These are phyloP conservation scores for Sutorius eximius DNA, from an alignment of 1,284 basidiomycete genomes.

Conservation along the genomic window DNA sequence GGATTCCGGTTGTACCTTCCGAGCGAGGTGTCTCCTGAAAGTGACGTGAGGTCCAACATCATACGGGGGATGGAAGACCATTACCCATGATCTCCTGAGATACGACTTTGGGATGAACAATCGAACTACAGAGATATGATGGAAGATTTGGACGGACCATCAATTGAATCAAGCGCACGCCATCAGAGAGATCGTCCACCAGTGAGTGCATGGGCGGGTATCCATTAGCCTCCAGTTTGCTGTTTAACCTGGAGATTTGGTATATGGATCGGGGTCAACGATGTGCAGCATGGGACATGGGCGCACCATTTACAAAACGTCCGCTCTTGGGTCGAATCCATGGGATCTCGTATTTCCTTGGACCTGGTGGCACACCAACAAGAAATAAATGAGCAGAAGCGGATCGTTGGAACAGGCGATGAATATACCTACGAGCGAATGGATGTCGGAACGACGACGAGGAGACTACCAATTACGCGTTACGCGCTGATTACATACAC, in stretches of 20 bases:
- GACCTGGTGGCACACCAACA: background rate
- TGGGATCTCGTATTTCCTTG: slow-evolving; percentile 5
- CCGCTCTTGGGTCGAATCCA: slow-evolving; percentile 41
- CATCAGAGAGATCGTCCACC: slow-evolving; percentile 89
- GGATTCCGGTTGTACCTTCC: slow-evolving; percentile 92
- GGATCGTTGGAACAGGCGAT: background rate
- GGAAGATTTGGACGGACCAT: slow-evolving; percentile 57
- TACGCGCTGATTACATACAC: slow-evolving; percentile 27
- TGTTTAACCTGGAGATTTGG: slow-evolving; percentile 75
- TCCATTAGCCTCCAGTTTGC: slow-evolving; percentile 84
- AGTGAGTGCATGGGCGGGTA: slow-evolving; percentile 91
- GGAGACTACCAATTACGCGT: background rate
- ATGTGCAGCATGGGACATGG: background rate
- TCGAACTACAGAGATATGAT: background rate
- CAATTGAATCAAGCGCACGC: slow-evolving; percentile 90
- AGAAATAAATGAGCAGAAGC: background rate
- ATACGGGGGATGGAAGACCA: slow-evolving; percentile 7
- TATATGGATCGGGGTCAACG: background rate
- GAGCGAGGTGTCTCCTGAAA: slow-evolving; percentile 79
- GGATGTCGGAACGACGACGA: background rate
- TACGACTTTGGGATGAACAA: background rate
- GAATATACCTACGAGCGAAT: background rate
- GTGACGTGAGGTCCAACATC: slow-evolving; percentile 11
- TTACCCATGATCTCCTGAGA: slow-evolving; percentile 89
- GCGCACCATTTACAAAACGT: slow-evolving; percentile 87